These are phyloP conservation scores for Ceraceosorus guamensis DNA, from an alignment of 1,284 basidiomycete genomes.

Conservation along the genomic window DNA sequence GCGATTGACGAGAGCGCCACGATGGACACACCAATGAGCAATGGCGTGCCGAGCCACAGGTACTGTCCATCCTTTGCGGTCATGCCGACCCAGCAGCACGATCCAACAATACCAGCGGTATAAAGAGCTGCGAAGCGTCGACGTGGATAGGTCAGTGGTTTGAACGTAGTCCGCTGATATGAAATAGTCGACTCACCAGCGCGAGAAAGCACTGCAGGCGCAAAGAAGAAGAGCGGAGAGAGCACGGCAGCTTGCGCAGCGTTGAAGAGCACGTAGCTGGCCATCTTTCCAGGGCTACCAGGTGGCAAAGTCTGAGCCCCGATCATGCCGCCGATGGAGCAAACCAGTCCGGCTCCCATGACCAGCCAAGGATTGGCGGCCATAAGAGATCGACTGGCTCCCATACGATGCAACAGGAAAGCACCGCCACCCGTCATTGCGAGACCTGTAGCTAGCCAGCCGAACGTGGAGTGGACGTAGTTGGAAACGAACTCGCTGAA, in stretches of 20 bases:
- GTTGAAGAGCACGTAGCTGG: conserved; percentile 61
- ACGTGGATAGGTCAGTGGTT: too few relatives aligned
- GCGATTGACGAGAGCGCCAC: conserved; percentile 77
- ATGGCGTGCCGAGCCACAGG: conserved; percentile 64
- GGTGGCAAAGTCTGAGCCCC: conserved; percentile 44
- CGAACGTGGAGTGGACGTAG: conserved; percentile 74
- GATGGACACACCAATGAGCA: conserved; percentile 69
- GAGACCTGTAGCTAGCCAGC: conserved; percentile 75
- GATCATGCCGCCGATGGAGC: conserved; percentile 50
- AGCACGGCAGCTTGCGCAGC: conserved; percentile 72
- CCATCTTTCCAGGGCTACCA: conserved; percentile 47
- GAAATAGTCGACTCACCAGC: conserved; percentile 54
- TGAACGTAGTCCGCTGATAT: too few relatives aligned
- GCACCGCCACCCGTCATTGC: conserved; percentile 70
- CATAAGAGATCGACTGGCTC: conserved; percentile 71
- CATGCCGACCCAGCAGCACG: conserved; percentile 74
- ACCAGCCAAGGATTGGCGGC: conserved; percentile 76
- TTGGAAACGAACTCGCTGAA: conserved; percentile 24
- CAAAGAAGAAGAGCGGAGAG: conserved; percentile 66
- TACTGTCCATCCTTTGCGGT: conserved; percentile 80
- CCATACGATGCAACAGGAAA: conserved; percentile 67
- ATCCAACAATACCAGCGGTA: conserved; percentile 73
- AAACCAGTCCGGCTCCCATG: conserved; percentile 66
- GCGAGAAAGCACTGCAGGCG: conserved; percentile 75
- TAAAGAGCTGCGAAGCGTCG: conserved; percentile 54